These are phyloP conservation scores for Paramecium bursaria DNA, from an alignment of 73 alveolate species.

Conservation along the genomic window DNA sequence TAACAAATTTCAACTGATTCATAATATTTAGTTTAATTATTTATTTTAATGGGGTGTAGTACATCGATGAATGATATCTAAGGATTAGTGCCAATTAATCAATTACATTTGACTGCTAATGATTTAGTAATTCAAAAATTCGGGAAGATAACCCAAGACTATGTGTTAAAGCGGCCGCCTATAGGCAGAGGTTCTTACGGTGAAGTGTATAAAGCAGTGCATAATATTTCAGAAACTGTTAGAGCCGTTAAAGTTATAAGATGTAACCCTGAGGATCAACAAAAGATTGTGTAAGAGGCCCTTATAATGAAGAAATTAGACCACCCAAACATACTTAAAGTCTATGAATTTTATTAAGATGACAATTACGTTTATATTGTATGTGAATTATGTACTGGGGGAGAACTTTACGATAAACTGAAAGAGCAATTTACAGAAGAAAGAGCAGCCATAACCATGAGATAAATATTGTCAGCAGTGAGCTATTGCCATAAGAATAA, in stretches of 20 bases:
- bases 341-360: conserved; percentile 60
- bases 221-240: conserved; percentile 37
- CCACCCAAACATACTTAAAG: conserved; percentile 65
- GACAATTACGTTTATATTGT: conserved; percentile 53
- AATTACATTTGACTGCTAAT: conserved; percentile 46
- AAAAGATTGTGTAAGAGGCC: conserved; percentile 47
- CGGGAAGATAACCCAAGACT: conserved; percentile 57
- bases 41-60: too few species aligned
- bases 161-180: conserved; percentile 50
- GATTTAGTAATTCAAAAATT: conserved; percentile 49
- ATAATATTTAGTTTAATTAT: too few species aligned
- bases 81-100: too few species aligned
- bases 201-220: conserved; percentile 57
- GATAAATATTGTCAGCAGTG: conserved; percentile 58
- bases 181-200: conserved; percentile 69
- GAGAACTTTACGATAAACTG: conserved; percentile 64
- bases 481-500: conserved; percentile 65
- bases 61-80: too few species aligned
- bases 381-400: conserved; percentile 67
- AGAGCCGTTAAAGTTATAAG: conserved; percentile 62
- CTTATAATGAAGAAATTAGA: conserved; percentile 56
- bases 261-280: conserved; percentile 40
- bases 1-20: too few species aligned
- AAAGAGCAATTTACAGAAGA: conserved; percentile 44
- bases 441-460: conserved; percentile 44